Base-by-base conservation (phyloP, 2,329 filamentous ascomycete species). In the Exserohilum rostratum region DNA sequence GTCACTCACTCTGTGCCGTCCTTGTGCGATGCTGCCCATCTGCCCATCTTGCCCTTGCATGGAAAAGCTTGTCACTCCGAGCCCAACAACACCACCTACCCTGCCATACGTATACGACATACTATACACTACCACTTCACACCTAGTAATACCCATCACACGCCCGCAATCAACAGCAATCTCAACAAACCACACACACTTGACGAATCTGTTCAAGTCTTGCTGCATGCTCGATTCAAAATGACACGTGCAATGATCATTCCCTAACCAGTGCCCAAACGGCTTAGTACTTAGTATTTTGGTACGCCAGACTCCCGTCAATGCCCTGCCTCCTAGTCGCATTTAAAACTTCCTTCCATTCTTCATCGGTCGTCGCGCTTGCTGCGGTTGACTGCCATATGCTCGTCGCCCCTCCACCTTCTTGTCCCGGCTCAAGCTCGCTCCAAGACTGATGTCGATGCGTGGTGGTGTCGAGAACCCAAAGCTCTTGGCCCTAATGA, bases 321-420 rank as follows among this genome's bases (percentile, higher is more conserved):
- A 47, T 49, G 62, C 61, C 53, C 51, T 46, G 20, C 25, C 25
- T 15, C 42, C 13, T 35, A 5, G 17, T 6, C 40, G 2, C n/a
- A 22, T 13, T 31, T 52, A 68, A 30, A 65, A 67, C 44, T 62
- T 61, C 53, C 78, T 55, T 29, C 51, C 51, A 25, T 80, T 77
- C 73, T 83, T 82, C 69, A 83, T 85, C 15, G 72, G 71, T 66
- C 81, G 82, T 64, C 80, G 76, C 17, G 77, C 80, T 76, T 67
- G 88, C 68, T 82, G 83, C 30, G 89, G 90, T 78, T 96, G 90
- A 68, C 88, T 91, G 44, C 91, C 91, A 70, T 93, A 95, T 10
- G 84, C 83, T 68, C 88, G 81, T 65, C 90, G 80, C 34, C 85
- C 85, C 45, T 84, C 82, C 57, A 83, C 74, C 39, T 78, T 81